Conservation (phyloP, 2,329 filamentous ascomycete species). For the Trichoderma endophyticum region DNA sequence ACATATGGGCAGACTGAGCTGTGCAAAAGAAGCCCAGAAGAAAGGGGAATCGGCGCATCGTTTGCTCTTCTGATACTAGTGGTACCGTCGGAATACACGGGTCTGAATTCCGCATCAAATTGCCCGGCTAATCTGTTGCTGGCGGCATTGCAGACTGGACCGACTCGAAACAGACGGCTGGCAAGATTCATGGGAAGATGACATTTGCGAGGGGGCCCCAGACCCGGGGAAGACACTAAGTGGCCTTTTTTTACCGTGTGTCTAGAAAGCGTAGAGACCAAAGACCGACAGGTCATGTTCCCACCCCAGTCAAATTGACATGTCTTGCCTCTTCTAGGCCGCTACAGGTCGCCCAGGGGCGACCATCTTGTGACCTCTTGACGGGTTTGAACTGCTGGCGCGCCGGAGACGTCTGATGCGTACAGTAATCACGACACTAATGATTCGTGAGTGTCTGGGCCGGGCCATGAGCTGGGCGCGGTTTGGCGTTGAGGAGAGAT, state of each 20-base stretch:
- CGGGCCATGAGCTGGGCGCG: conserved; percentile 2
- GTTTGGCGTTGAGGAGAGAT: conserved; percentile 11
- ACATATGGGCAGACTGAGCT: not conserved
- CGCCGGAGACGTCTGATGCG: not conserved
- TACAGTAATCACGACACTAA: conserved; percentile 2
- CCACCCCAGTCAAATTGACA: not conserved
- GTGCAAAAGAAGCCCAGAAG: not conserved
- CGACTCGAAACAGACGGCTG: not conserved
- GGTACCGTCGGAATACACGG: not conserved
- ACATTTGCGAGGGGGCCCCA: not conserved
- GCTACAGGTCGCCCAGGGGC: conserved; percentile 1
- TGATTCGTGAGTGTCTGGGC: not conserved
- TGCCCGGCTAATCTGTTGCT: not conserved
- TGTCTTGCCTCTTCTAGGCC: not conserved
- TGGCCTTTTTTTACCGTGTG: not conserved
- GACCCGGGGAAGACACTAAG: not conserved
- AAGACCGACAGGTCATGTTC: not conserved
- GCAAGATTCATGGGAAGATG: not conserved
- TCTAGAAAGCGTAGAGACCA: not conserved
- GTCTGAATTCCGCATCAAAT: not conserved
- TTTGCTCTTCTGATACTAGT: conserved; percentile 11
- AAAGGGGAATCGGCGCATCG: not conserved
- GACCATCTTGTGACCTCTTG: conserved; percentile 3
- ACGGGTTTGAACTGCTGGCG: not conserved
- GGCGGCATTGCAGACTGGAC: not conserved